These are phyloP conservation scores for Filobasidium floriforme DNA, from an alignment of 768 basidiomycete species.

Conservation along the genomic window DNA sequence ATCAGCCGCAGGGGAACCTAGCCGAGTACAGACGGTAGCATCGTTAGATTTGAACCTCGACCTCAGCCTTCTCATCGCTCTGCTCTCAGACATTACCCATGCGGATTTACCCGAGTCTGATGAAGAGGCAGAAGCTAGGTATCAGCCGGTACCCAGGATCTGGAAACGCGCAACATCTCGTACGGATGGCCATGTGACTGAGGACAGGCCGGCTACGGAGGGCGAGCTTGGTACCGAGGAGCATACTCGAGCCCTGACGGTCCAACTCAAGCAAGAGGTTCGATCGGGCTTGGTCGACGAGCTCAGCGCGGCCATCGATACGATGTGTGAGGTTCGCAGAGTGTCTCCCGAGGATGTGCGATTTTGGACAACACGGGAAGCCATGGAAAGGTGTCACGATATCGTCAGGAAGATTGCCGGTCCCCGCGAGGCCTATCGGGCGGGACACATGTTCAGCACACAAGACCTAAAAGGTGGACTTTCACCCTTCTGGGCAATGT, in stretches of 20 bases:
- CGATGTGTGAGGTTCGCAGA: background rate
- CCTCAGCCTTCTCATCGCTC: conserved; percentile 72
- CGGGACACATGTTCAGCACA: background rate
- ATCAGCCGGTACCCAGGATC: conserved; percentile 49
- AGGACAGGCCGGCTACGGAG: conserved; percentile 10
- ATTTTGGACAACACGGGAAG: conserved; percentile 78
- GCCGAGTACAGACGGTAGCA: conserved; percentile 42
- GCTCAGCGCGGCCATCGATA: conserved; percentile 47
- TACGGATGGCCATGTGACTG: background rate
- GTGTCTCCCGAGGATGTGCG: conserved; percentile 44
- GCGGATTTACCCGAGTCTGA: conserved; percentile 55
- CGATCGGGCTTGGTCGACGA: conserved; percentile 57
- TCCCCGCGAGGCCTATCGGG: conserved; percentile 58
- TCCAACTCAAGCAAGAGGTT: conserved; percentile 72
- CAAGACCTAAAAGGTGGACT: too few species aligned
- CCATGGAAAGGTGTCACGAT: conserved; percentile 61
- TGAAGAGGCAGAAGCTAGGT: conserved; percentile 59
- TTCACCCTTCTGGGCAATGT: too few species aligned
- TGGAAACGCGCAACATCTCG: conserved; percentile 12
- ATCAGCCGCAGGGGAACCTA: background rate
- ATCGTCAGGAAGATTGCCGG: conserved; percentile 79
- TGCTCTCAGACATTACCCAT: conserved; percentile 75
- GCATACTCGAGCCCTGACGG: conserved; percentile 62
- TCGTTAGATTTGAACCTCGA: conserved; percentile 68
- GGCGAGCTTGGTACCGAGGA: conserved; percentile 42